Conservation (phyloP, 192 early-diverging fungal species). For the Linnemannia exigua region DNA sequence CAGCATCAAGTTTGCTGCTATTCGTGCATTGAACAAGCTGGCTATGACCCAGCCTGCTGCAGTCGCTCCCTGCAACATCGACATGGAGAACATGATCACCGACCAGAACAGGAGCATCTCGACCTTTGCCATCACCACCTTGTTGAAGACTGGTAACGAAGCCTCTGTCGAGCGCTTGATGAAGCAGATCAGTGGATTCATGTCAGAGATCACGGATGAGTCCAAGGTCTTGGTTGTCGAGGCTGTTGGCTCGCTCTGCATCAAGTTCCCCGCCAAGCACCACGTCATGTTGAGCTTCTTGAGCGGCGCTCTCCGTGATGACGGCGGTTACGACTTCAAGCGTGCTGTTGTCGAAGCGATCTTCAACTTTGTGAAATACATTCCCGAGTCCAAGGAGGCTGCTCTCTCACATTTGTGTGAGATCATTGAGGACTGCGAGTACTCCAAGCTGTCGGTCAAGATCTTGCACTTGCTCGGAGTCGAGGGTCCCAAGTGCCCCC, state of each 20-base stretch:
- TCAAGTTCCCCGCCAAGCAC: constrained; percentile 98
- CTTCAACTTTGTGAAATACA: constrained; percentile 94
- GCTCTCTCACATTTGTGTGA: constrained; percentile 97
- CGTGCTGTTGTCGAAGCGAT: constrained; percentile 97
- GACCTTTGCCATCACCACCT: constrained; percentile 98
- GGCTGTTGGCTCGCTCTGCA: constrained; percentile 94
- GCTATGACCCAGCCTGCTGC: constrained; percentile 92
- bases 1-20: constrained; percentile 95
- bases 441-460: constrained; percentile 97
- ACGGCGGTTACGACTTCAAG: constrained; percentile 99
- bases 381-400: constrained; percentile 95
- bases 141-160: constrained; percentile 99
- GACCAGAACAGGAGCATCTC: constrained; percentile 97
- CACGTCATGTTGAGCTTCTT: constrained; percentile 93
- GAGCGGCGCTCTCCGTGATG: constrained; percentile 93
- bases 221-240: constrained; percentile 99
- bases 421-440: constrained; percentile 99
- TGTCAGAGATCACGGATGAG: constrained; percentile 98
- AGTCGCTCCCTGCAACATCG: constrained; percentile 96
- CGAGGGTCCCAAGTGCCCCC: constrained; percentile 93
- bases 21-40: constrained; percentile 95
- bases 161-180: constrained; percentile 97
- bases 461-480: constrained; percentile 95
- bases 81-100: constrained; percentile 98
- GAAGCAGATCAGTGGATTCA: constrained; percentile 99